Evolutionary conservation across 176 grass and related monocot species (phyloP), one percentile per base, ranked within the genome.

Genomic region (Carex cristatella): DNA sequence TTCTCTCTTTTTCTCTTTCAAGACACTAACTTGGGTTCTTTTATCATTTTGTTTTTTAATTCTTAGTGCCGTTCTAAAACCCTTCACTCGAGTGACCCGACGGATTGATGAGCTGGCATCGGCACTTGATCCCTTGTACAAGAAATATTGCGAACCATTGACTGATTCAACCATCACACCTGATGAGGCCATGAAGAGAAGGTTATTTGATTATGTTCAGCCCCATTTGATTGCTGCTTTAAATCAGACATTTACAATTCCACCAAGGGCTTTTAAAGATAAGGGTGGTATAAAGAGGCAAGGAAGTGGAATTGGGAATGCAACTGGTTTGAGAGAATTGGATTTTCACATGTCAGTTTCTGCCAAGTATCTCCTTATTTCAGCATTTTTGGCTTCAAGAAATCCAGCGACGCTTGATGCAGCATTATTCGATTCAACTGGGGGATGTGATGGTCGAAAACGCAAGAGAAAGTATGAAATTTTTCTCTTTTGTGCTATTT

Each of bases 311-410:
- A 90, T 80, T 77, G 87, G 81, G 61, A 68, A 69, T 69, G 53
- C 28, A 57, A 60, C 90, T 71, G 80, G 62, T 48, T 79, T 68
- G 44, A 79, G 69, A 30, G 91, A 94, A 81, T 82, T 95, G 87
- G 93, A 94, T 63, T 94, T 99, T 82, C 93, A 99, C 80, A 99
- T 99, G 96, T 92, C 93, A 5, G 84, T 94, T 3, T 95, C 93
- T 84, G 90, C 90, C 1, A 95, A 95, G 61, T 99, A 95, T 74
- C 89, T 99, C 31, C 87, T 99, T 78, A 28, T 95, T 64, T 99
- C 96, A 18, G 91, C 90, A 54, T 99, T 99, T 87, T 85, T 99
- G 53, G 96, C 96, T 83, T 98, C 88, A 3, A 95, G 93, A 73
- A 95, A 95, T 65, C 93, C 96, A 0, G 93, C 91, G 69, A 95